Base-by-base conservation (phyloP, 2,329 filamentous ascomycete species). In the Trichoderma brevicompactum region DNA sequence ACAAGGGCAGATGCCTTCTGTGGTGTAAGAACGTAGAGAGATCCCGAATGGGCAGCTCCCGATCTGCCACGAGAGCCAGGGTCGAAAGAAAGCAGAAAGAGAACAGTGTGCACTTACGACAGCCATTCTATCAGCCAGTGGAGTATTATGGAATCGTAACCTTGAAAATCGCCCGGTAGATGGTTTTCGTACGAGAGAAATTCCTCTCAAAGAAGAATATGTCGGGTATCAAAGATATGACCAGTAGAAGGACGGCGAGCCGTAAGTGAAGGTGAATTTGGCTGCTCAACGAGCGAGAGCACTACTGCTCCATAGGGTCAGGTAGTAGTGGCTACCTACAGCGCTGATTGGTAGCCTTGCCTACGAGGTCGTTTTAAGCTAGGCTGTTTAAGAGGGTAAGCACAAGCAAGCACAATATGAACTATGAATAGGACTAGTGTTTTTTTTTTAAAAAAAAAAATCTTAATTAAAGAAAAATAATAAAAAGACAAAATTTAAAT, bases 111-210 rank as follows among this genome's bases (percentile, higher is more conserved):
- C 44, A 79, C 77, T 78, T 75, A 79, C 77, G 76, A 78, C 75
- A 77, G 77, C 77, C 77, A 79, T 79, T 76, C 77, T 79, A 75
- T 75, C 72, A 71, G 69, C 71, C 70, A 73, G 73, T 71, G 72
- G 67, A 65, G 67, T 66, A 68, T 65, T 69, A 67, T 68, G 66
- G 46, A 60, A 60, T 55, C 55, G 60, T 38, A 63, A n/a, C 43
- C 53, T 56, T 28, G 23, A 55, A 48, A 60, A 15, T 67, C 56
- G 64, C 19, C 28, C n/a, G 48, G 23, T 53, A 19, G 36, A 32
- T 19, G 1, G n/a, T 15, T 61, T 53, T 44, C 62, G 66, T 63
- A 61, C 59, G 50, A 65, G 67, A 60, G 66, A 63, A 44, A 48
- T 49, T 40, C 28, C 32, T 52, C 15, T 48, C 36, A 13, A 28